Evolutionary conservation across 2,329 filamentous ascomycete species (phyloP).

Genomic region (Camptophora hylomeconis): DNA sequence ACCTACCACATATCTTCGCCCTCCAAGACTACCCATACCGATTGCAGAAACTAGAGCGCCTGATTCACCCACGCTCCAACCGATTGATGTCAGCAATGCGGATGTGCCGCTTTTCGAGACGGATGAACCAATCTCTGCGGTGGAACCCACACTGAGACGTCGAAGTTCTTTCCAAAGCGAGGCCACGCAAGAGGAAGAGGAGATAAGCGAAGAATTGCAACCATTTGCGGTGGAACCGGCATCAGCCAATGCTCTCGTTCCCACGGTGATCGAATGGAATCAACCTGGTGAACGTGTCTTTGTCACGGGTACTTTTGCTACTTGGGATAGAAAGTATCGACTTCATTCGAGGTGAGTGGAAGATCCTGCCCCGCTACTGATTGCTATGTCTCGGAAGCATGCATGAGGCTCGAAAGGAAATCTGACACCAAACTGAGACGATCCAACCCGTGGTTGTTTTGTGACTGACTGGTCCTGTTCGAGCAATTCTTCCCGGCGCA

Average conservation of each 20-base stretch:
- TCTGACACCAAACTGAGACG: no score
- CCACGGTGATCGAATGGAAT: conserved; percentile 76
- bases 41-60: conserved; percentile 88
- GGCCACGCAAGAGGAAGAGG: conserved; percentile 57
- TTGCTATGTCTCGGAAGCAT: no score
- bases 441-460: no score
- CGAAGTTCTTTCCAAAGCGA: conserved; percentile 42
- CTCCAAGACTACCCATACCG: conserved; percentile 77
- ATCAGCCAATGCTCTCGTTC: conserved; percentile 66
- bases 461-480: no score
- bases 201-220: conserved; percentile 62
- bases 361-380: no score
- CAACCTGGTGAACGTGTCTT: conserved; percentile 78
- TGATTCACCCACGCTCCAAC: conserved; percentile 74
- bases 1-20: conserved; percentile 27
- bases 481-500: no score
- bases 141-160: conserved; percentile 41
- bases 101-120: conserved; percentile 40
- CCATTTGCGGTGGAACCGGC: conserved; percentile 41
- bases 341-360: conserved; percentile 67
- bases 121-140: conserved; percentile 30
- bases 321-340: conserved; percentile 90
- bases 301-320: conserved; percentile 86
- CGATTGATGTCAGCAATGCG: conserved; percentile 47
- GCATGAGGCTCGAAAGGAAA: no score